Percentiles rank a stretch among this genome's conserved stretches.
Evolutionary conservation across 805 yeast species (phyloP).

Genomic region (Saturnispora kantuleensis): DNA sequence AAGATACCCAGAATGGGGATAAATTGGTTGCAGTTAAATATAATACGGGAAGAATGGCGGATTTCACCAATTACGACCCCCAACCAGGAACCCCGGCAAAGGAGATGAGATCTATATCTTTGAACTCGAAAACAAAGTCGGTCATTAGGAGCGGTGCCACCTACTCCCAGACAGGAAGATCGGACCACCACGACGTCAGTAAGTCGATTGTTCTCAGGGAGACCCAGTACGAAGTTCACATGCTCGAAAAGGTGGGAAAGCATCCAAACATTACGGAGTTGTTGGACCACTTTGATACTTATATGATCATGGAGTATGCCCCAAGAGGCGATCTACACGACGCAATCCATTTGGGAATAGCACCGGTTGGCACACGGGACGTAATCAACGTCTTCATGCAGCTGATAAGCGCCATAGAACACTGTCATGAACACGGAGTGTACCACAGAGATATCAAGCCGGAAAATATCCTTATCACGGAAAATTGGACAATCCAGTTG

Average conservation of each 20-base stretch:
- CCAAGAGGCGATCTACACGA: slow-evolving; percentile 82
- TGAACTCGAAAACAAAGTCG: slow-evolving; percentile 12
- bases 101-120: slow-evolving; percentile 12
- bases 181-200: slow-evolving; percentile 13
- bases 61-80: slow-evolving; percentile 16
- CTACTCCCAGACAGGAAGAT: slow-evolving; percentile 10
- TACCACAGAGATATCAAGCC: slow-evolving; percentile 52
- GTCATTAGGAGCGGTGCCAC: slow-evolving; percentile 6
- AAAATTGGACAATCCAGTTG: slow-evolving; percentile 47
- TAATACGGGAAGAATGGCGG: slow-evolving; percentile 50
- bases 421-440: slow-evolving; percentile 38
- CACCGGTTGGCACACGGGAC: slow-evolving; percentile 50
- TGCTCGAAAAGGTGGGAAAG: slow-evolving; percentile 53
- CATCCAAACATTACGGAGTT: slow-evolving; percentile 37
- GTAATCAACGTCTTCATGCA: slow-evolving; percentile 46
- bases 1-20: slow-evolving; percentile 41
- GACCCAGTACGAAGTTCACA: slow-evolving; percentile 59
- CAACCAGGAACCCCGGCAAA: neutral
- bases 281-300: slow-evolving; percentile 42
- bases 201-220: slow-evolving; percentile 37
- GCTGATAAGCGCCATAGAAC: slow-evolving; percentile 39
- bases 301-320: slow-evolving; percentile 64
- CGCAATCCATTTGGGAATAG: slow-evolving; percentile 55
- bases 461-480: slow-evolving; percentile 42
- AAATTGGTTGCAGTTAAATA: slow-evolving; percentile 77